These are phyloP conservation scores for Dendryphion nanum DNA, from an alignment of 2,329 filamentous ascomycete species.

Conservation along the genomic window DNA sequence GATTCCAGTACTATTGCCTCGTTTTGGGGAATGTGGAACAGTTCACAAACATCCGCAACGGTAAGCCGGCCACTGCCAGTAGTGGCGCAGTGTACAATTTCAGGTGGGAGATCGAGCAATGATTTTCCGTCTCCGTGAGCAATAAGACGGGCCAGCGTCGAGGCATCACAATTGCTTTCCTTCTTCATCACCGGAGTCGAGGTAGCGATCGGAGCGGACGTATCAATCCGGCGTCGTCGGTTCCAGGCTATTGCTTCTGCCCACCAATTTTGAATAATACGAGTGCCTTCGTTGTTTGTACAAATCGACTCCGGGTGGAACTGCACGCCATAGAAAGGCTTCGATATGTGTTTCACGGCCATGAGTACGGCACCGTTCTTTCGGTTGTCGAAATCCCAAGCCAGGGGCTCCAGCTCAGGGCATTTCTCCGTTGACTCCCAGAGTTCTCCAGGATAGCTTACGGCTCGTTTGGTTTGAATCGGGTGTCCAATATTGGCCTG, in stretches of 20 bases:
- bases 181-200: not conserved
- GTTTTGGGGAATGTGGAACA: conserved; percentile 29
- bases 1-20: conserved; percentile 50
- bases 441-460: conserved; percentile 38
- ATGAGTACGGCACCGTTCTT: conserved; percentile 66
- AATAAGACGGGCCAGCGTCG: conserved; percentile 20
- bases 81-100: conserved; percentile 31
- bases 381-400: conserved; percentile 47
- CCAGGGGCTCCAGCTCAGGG: conserved; percentile 44
- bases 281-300: conserved; percentile 65
- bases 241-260: conserved; percentile 58
- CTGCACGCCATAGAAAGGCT: conserved; percentile 83
- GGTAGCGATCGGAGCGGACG: conserved; percentile 1
- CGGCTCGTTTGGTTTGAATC: conserved; percentile 23
- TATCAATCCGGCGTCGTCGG: conserved; percentile 15
- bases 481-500: conserved; percentile 45
- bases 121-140: conserved; percentile 23
- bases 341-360: conserved; percentile 65
- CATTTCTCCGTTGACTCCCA: conserved; percentile 41
- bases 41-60: conserved; percentile 37
- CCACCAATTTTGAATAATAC: conserved; percentile 76
- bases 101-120: conserved; percentile 23
- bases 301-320: conserved; percentile 91
- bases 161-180: not conserved
- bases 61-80: conserved; percentile 35